phyloP scores from a whole-genome alignment of 768 basidiomycete species.

The Macrolepiota albuminosa region DNA sequence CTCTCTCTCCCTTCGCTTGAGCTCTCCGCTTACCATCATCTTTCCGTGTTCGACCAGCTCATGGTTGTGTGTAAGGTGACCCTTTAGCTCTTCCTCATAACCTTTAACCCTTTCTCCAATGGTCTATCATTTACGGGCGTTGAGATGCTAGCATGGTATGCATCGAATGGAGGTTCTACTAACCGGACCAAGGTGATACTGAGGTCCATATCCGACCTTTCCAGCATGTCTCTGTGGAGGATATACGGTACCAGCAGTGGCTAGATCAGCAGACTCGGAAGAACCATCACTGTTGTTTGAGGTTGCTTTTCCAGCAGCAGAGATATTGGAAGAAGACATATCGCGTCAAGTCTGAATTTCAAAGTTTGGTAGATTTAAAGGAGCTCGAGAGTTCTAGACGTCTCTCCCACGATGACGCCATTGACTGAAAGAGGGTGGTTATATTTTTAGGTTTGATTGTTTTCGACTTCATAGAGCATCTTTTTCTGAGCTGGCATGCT shows the following conservation, averaged over 20 bases:
- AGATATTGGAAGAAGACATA: constrained; percentile 12
- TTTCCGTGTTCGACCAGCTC: constrained; percentile 24
- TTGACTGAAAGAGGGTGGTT: background rate
- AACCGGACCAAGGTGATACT: constrained; percentile 31
- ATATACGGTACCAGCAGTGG: constrained; percentile 15
- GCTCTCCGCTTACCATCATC: constrained; percentile 26
- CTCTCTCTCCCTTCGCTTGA: constrained; percentile 25
- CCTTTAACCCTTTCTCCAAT: constrained; percentile 29
- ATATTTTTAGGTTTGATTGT: background rate
- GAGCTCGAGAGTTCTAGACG: background rate
- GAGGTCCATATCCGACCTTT: constrained; percentile 39
- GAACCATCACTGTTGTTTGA: background rate
- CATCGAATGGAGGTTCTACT: background rate
- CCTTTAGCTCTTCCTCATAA: constrained; percentile 28
- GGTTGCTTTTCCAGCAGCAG: background rate
- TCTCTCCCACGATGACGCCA: background rate
- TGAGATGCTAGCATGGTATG: background rate
- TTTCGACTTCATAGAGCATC: background rate
- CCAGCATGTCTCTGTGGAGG: constrained; percentile 43
- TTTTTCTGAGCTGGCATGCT: background rate
- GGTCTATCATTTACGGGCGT: constrained; percentile 14
- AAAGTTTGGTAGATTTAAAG: background rate
- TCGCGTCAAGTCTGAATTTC: background rate
- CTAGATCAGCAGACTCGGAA: background rate
- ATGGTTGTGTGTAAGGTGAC: constrained; percentile 27